A percentile compares a stretch with the other conserved stretches of the same genome.
phyloP scores from a whole-genome alignment of 192 early-diverging fungal species.

The Linnemannia schmuckeri region DNA sequence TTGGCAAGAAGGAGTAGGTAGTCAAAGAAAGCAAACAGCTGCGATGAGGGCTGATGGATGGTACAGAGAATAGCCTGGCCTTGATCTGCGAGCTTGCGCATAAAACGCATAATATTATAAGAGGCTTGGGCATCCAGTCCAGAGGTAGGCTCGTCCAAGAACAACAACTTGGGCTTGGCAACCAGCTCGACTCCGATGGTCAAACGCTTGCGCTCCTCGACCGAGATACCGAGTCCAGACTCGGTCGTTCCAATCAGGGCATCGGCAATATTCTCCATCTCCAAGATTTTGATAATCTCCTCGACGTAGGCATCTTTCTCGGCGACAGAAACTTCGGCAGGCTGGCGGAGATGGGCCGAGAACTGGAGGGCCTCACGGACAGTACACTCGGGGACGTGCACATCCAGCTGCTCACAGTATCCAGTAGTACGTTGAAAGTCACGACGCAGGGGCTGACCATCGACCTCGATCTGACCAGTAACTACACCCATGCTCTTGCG shows the following conservation, averaged over 20 bases:
- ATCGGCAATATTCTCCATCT: constrained; percentile 75
- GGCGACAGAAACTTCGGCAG: constrained; percentile 65
- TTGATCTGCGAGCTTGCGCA: constrained; percentile 69
- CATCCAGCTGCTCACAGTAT: constrained; percentile 89
- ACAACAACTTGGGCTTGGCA: constrained; percentile 79
- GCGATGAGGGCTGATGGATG: constrained; percentile 87
- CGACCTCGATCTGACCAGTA: constrained; percentile 78
- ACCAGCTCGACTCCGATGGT: constrained; percentile 88
- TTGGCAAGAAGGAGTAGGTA: constrained; percentile 80
- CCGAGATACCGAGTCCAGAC: constrained; percentile 78
- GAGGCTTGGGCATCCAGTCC: constrained; percentile 84
- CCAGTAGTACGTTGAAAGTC: constrained; percentile 77
- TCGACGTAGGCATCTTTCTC: constrained; percentile 81
- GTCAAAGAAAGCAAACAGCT: constrained; percentile 87
- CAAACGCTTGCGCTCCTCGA: constrained; percentile 88
- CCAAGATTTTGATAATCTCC: constrained; percentile 78
- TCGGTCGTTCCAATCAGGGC: constrained; percentile 78
- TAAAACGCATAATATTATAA: constrained; percentile 76
- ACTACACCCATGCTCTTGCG: constrained; percentile 78
- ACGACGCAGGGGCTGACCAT: constrained; percentile 60
- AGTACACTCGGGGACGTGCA: constrained; percentile 79
- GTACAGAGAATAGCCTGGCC: constrained; percentile 80
- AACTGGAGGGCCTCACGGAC: constrained; percentile 81
- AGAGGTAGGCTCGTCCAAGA: constrained; percentile 91
- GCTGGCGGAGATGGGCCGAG: constrained; percentile 80